Percentiles rank a stretch among this genome's conserved stretches.
phyloP scores from a whole-genome alignment of 805 yeast genomes.

The Suhomyces vadensis region DNA sequence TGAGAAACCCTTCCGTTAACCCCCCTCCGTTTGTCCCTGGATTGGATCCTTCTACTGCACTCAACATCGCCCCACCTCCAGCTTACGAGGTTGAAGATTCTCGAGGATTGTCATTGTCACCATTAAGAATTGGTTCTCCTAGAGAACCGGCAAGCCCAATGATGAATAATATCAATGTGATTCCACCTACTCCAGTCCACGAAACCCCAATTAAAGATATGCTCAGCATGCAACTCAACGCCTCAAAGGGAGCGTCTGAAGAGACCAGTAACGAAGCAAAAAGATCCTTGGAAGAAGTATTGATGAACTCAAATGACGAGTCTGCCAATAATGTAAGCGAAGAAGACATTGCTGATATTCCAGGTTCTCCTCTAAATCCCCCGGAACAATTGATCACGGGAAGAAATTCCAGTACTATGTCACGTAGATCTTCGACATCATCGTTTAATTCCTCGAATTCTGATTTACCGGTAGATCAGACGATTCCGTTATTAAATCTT shows the following conservation, averaged over 20 bases:
- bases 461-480: constrained; percentile 28
- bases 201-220: constrained; percentile 18
- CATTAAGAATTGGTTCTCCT: constrained; percentile 21
- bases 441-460: constrained; percentile 19
- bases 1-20: constrained; percentile 55
- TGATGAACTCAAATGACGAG: not conserved
- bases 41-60: constrained; percentile 17
- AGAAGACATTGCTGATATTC: constrained; percentile 21
- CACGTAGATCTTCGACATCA: constrained; percentile 15
- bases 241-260: not conserved
- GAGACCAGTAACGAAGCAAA: not conserved
- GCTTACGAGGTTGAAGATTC: constrained; percentile 28
- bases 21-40: constrained; percentile 61
- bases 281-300: not conserved
- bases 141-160: constrained; percentile 11
- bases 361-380: constrained; percentile 15
- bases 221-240: constrained; percentile 16
- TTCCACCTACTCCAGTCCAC: constrained; percentile 11
- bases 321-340: not conserved
- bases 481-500: constrained; percentile 29
- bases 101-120: constrained; percentile 18
- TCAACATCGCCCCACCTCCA: constrained; percentile 27
- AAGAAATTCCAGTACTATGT: not conserved
- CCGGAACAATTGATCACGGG: not conserved
- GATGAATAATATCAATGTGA: constrained; percentile 4